Percentiles rank a stretch among this genome's conserved stretches.
phyloP scores from a whole-genome alignment of 345 rosid species.

The Salix arbutifolia region DNA sequence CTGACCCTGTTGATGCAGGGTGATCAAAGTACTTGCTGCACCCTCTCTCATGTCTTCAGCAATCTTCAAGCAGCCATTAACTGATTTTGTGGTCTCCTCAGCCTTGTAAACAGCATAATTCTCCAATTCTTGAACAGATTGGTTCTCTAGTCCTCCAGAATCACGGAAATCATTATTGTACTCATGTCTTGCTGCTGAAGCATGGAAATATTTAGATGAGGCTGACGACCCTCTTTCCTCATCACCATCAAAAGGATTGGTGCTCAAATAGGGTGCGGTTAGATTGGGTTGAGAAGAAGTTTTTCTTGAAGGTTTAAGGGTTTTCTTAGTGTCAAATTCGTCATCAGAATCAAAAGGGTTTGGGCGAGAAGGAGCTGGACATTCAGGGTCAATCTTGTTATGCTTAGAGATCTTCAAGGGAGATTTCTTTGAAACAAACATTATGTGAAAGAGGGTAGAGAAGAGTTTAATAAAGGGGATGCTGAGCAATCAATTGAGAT shows the following conservation, averaged over 20 bases:
- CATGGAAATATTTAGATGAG: constrained; percentile 36
- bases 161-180: constrained; percentile 81
- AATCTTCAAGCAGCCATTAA: constrained; percentile 74
- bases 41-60: constrained; percentile 87
- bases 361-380: constrained; percentile 34
- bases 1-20: constrained; percentile 86
- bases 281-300: constrained; percentile 58
- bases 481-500: constrained; percentile 19
- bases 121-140: constrained; percentile 86
- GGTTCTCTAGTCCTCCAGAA: constrained; percentile 80
- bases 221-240: constrained; percentile 27
- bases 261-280: constrained; percentile 25
- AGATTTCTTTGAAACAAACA: constrained; percentile 70
- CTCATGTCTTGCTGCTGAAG: constrained; percentile 39
- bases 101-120: constrained; percentile 80
- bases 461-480: constrained; percentile 10
- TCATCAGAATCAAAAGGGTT: constrained; percentile 89
- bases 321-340: constrained; percentile 44
- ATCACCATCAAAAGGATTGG: constrained; percentile 57
- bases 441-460: constrained; percentile 25
- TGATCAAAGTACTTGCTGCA: constrained; percentile 70
- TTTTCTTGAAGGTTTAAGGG: constrained; percentile 47
- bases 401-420: constrained; percentile 54
- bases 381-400: constrained; percentile 43
- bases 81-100: constrained; percentile 83